Evolutionary conservation across 2,329 filamentous ascomycete genomes (phyloP).

Genomic region (Calonectria montana): DNA sequence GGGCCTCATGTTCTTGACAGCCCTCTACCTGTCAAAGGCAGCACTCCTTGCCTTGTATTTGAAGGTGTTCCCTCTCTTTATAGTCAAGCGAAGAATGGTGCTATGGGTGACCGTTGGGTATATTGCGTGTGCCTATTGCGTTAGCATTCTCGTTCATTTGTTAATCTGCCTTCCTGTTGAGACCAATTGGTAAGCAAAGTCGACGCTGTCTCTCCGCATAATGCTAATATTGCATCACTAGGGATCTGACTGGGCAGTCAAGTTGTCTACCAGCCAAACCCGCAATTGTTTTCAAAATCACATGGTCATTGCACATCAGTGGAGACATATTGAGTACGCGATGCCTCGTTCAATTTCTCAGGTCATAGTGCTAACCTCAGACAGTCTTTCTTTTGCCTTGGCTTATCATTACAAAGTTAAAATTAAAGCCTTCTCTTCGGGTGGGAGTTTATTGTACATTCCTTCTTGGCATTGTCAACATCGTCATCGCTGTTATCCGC

Average conservation of each 20-base stretch:
- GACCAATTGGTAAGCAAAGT: background rate
- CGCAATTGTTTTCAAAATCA: no score
- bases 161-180: background rate
- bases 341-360: background rate
- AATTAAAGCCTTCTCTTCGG: background rate
- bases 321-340: background rate
- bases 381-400: slow-evolving; percentile 8
- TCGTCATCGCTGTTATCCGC: slow-evolving; percentile 33
- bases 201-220: no score
- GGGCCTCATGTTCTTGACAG: background rate
- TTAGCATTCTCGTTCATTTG: background rate
- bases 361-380: background rate
- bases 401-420: background rate
- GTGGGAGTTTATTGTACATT: slow-evolving; percentile 20
- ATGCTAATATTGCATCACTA: no score
- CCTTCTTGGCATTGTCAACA: slow-evolving; percentile 29
- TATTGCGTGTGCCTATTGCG: background rate
- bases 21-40: background rate
- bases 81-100: slow-evolving; percentile 5
- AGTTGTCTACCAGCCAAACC: no score
- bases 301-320: no score
- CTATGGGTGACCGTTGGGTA: background rate
- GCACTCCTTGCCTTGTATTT: background rate
- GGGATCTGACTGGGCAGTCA: no score
- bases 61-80: background rate